Evolutionary conservation across 176 grass and related monocot species (phyloP), one percentile per base, ranked within the genome.

Genomic region (Carex cristatella): DNA sequence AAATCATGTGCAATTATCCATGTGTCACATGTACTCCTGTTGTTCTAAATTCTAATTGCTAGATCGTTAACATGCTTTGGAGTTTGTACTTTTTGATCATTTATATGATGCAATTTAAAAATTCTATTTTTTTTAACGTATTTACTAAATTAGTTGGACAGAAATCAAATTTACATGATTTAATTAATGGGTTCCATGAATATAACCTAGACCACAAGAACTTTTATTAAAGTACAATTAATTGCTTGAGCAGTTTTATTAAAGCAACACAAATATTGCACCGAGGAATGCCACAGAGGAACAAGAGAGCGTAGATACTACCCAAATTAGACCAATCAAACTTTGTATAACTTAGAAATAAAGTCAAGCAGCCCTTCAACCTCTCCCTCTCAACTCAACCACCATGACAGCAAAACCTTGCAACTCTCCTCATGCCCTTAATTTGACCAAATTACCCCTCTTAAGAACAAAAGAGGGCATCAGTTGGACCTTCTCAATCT

Each of bases 401-500:
- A 94, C 91, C 91, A 76, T 94, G 90, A 94, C 91, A 94, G 84
- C 86, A 90, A 92, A 86, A 74, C 88, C 83, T 86, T 59, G 16
- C 78, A 65, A 68, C 60, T 79, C 84, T 77, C 65, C 63, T 69
- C 60, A 42, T 57, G 15, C 65, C 54, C 38, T 1, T 13, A 35
- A 61, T 84, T 44, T 97, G 85, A 91, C 88, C 65, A 75, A 92
- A 92, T 81, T 82, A 76, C 86, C 89, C 89, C 81, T 80, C 65
- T 80, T 38, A 89, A 80, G 90, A 89, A 86, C 87, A 87, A 60
- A 51, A 69, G 75, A 85, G 16, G 60, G 9, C 12, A 79, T 90
- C 89, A 71, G 91, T 91, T 93, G 89, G 87, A 88, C 84, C 91
- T 88, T 96, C 94, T 90, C 91, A 86, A 85, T 91, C 89, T 85